Conservation (phyloP, 768 basidiomycete species). For the Russula dissimulans region DNA sequence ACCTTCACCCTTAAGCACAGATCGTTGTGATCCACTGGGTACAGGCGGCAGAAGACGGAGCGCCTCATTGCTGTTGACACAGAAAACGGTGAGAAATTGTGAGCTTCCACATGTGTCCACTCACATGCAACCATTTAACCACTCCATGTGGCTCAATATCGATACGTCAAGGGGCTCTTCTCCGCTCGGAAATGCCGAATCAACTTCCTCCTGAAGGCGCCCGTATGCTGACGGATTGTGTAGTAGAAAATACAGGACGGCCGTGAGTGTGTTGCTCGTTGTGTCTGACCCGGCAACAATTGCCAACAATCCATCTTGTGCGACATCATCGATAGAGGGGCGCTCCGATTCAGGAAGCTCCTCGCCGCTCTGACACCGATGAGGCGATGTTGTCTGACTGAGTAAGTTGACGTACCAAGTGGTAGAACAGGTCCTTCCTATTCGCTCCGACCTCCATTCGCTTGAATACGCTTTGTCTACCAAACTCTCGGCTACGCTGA, state of each 20-base stretch:
- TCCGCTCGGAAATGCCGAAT: slow-evolving; percentile 2
- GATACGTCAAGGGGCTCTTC: slow-evolving; percentile 14
- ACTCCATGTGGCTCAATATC: slow-evolving; percentile 10
- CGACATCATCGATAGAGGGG: slow-evolving; percentile 14
- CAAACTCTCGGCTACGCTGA: background rate
- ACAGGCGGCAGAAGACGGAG: slow-evolving; percentile 43
- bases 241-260: slow-evolving; percentile 31
- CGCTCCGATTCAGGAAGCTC: slow-evolving; percentile 5
- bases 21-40: slow-evolving; percentile 39
- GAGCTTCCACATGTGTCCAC: background rate
- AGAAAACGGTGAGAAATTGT: background rate
- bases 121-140: slow-evolving; percentile 18
- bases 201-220: slow-evolving; percentile 11
- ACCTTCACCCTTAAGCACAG: slow-evolving; percentile 28
- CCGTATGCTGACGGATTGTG: slow-evolving; percentile 24
- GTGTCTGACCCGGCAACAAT: slow-evolving; percentile 39
- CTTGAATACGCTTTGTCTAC: background rate
- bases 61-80: slow-evolving; percentile 36
- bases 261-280: slow-evolving; percentile 28
- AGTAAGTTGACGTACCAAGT: slow-evolving; percentile 26
- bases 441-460: slow-evolving; percentile 1
- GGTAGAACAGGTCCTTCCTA: slow-evolving; percentile 31
- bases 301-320: slow-evolving; percentile 31
- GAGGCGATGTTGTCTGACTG: background rate
- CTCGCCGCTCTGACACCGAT: slow-evolving; percentile 3